A percentile compares a stretch with the other conserved stretches of the same genome.
These are phyloP conservation scores for Xylaria scruposa DNA, from an alignment of 495 filamentous ascomycete species.

Conservation along the genomic window DNA sequence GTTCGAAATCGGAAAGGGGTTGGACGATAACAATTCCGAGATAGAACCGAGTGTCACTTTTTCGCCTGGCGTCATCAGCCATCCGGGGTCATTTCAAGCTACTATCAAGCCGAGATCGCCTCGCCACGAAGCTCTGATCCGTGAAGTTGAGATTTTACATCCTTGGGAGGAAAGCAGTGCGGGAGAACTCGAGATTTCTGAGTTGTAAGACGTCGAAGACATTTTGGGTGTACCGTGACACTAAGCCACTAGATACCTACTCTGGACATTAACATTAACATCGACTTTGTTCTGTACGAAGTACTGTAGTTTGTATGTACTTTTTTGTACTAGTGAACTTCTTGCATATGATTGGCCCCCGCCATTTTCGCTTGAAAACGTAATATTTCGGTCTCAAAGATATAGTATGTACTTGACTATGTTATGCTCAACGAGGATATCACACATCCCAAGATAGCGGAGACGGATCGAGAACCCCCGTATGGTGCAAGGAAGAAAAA, in stretches of 20 bases:
- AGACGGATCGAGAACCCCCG: slow-evolving; percentile 86
- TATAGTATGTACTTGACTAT: slow-evolving; percentile 62
- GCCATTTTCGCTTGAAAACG: slow-evolving; percentile 13
- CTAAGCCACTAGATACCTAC: not conserved
- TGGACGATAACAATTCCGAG: slow-evolving; percentile 38
- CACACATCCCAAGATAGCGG: slow-evolving; percentile 86
- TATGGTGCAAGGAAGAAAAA: slow-evolving; percentile 56
- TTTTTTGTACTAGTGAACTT: not conserved
- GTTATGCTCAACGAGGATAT: slow-evolving; percentile 95
- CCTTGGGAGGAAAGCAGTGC: slow-evolving; percentile 51
- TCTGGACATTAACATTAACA: not conserved
- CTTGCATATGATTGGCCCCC: slow-evolving; percentile 10
- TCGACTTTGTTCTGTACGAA: not conserved
- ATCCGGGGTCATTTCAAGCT: slow-evolving; percentile 37
- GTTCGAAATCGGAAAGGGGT: slow-evolving; percentile 44
- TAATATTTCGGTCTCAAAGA: not conserved
- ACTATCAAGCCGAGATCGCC: slow-evolving; percentile 38
- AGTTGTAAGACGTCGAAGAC: not conserved
- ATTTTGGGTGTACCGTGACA: not conserved
- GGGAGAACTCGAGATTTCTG: slow-evolving; percentile 8
- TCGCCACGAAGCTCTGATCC: slow-evolving; percentile 36
- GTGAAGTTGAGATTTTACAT: slow-evolving; percentile 41
- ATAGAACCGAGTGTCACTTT: slow-evolving; percentile 35
- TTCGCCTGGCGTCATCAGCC: slow-evolving; percentile 39
- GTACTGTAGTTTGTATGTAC: not conserved